These are phyloP conservation scores for Dothideomycetes sp. DNA, from an alignment of 2,329 filamentous ascomycete species.

Conservation along the genomic window DNA sequence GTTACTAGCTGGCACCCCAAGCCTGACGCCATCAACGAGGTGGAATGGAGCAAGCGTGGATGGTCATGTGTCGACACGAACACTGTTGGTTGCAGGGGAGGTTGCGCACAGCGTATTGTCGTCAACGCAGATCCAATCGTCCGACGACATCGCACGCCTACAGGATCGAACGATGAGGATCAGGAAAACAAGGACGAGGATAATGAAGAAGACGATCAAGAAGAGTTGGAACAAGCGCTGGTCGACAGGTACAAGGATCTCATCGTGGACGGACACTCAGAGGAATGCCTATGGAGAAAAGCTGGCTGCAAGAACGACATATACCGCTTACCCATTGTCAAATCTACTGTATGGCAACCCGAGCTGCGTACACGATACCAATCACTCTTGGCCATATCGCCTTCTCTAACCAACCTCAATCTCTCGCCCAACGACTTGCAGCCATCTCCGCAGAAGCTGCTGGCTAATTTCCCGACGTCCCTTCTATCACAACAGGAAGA, in stretches of 20 bases:
- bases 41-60: slow-evolving; percentile 88
- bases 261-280: slow-evolving; percentile 65
- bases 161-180: slow-evolving; percentile 15
- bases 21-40: slow-evolving; percentile 73
- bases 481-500: slow-evolving; percentile 16
- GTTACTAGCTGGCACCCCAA: slow-evolving; percentile 93
- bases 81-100: slow-evolving; percentile 68
- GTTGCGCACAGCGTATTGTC: slow-evolving; percentile 75
- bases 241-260: slow-evolving; percentile 67
- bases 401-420: slow-evolving; percentile 18
- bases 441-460: slow-evolving; percentile 18
- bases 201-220: slow-evolving; percentile 22
- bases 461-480: slow-evolving; percentile 21
- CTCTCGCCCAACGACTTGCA: slow-evolving; percentile 17
- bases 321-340: slow-evolving; percentile 46
- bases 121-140: slow-evolving; percentile 47
- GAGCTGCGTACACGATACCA: slow-evolving; percentile 23
- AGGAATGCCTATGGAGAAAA: slow-evolving; percentile 77
- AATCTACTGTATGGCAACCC: slow-evolving; percentile 27
- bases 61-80: slow-evolving; percentile 82
- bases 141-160: slow-evolving; percentile 5
- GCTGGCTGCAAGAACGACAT: slow-evolving; percentile 75
- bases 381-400: slow-evolving; percentile 20
- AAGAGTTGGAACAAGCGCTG: slow-evolving; percentile 50
- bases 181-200: slow-evolving; percentile 39